phyloP scores from a whole-genome alignment of 108 stramenopile genomes.

The Skeletonema tropicum region DNA sequence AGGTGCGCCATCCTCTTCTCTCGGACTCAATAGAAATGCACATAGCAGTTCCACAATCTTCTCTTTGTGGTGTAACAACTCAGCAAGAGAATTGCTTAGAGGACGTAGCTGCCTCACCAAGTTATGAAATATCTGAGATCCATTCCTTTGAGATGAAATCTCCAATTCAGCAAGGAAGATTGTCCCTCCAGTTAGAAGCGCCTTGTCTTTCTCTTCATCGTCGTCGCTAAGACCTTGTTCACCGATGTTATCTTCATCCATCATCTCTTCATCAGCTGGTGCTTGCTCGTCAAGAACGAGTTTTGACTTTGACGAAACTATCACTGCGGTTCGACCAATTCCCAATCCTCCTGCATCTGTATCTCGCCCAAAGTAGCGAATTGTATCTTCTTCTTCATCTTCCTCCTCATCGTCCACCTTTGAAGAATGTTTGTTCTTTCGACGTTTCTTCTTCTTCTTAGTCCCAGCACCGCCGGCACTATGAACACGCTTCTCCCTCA shows the following conservation, averaged over 20 bases:
- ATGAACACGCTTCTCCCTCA: conserved; percentile 79
- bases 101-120: conserved; percentile 68
- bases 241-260: conserved; percentile 21
- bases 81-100: conserved; percentile 78
- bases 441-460: conserved; percentile 37
- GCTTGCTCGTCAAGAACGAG: conserved; percentile 4
- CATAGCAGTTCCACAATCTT: conserved; percentile 69
- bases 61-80: conserved; percentile 74
- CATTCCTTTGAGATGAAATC: conserved; percentile 78
- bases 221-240: conserved; percentile 23
- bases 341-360: conserved; percentile 42
- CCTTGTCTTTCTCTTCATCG: conserved; percentile 32
- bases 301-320: conserved; percentile 28
- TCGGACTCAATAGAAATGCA: conserved; percentile 55
- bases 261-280: conserved; percentile 1
- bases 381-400: conserved; percentile 14
- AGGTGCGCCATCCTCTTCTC: conserved; percentile 12
- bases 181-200: conserved; percentile 48
- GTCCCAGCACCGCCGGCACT: conserved; percentile 29
- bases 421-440: conserved; percentile 16
- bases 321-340: conserved; percentile 48
- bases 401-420: not conserved
- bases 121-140: conserved; percentile 74
- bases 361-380: conserved; percentile 46
- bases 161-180: conserved; percentile 79